Evolutionary conservation across 2,329 filamentous ascomycete species (phyloP), one percentile per base, ranked within the genome.

Genomic region (Allantophomopsis cytisporea): DNA sequence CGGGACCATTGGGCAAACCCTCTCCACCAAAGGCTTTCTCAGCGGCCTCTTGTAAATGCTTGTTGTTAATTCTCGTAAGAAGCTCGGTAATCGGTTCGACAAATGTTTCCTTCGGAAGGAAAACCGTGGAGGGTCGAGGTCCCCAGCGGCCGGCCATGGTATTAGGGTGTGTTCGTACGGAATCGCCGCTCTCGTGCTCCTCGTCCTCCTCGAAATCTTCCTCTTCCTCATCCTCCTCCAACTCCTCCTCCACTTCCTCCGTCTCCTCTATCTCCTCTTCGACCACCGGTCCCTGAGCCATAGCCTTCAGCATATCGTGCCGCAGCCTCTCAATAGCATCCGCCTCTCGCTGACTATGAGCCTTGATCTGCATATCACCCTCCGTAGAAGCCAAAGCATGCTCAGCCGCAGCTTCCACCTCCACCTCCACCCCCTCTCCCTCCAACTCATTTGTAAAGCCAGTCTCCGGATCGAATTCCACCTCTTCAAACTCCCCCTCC

Each of bases 1-100:
- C 71, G 1, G 83, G 77, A 2, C 86, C 93, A 53, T 81, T 69
- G 3, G 88, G 88, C 13, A 96, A 64, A 0, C 78, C 75, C 3
- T 61, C 60, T 0, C 89, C 89, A 34, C 88, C 89, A 54, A 94
- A 89, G 1, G 75, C 68, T 34, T 68, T 71, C 47, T 84, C 75
- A 1, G 88, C 83, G 1, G 81, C 71, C 41, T 80, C 71, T 28
- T 69, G 68, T 23, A 96, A 65, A 54, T 98, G 91, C 41, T 77
- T 81, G 34, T 78, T 73, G 41, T 85, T 73, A 39, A 76, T 73
- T 40, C 79, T 66, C 12, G 68, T 67, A 2, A 96, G 66, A 2
- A 94, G 66, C 4, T 71, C 60, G 2, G 73, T 68, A 14, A 94
- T 77, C 0, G 87, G 87, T 3, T 71, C 63, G 7, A 83, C 69